Percentiles rank a stretch among this genome's conserved stretches.
phyloP scores from a whole-genome alignment of 352 stramenopile species.

The Phytophthora sp. region DNA sequence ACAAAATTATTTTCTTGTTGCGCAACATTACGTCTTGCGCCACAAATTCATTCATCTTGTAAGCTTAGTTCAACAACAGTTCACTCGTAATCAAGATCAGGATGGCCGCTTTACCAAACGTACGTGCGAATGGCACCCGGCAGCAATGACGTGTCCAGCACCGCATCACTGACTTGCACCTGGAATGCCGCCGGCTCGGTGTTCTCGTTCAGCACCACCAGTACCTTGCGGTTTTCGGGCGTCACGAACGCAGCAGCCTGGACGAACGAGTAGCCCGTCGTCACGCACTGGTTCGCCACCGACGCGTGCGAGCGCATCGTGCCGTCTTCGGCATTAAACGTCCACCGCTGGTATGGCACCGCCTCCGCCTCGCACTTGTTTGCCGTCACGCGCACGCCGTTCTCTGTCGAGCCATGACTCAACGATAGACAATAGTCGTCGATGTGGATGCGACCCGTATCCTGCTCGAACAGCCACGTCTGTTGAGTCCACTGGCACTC shows the following conservation, averaged over 20 bases:
- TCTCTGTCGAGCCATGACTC: conserved; percentile 55
- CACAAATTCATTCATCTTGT: no score
- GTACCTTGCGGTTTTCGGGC: conserved; percentile 67
- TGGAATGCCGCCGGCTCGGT: conserved; percentile 71
- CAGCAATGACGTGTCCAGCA: conserved; percentile 39
- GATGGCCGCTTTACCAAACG: conserved; percentile 33
- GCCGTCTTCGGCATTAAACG: conserved; percentile 48
- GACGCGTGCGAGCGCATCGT: conserved; percentile 49
- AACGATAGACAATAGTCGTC: conserved; percentile 62
- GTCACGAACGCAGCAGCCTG: conserved; percentile 73
- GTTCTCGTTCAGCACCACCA: conserved; percentile 85
- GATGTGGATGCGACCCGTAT: conserved; percentile 47
- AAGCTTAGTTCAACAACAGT: no score
- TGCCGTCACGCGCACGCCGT: conserved; percentile 52
- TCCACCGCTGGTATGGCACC: conserved; percentile 54
- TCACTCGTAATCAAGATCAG: no score
- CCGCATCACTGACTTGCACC: conserved; percentile 48
- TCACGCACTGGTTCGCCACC: conserved; percentile 50
- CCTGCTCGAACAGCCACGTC: conserved; percentile 63
- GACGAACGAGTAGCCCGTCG: conserved; percentile 76
- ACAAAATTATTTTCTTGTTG: no score
- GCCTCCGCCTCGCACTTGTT: conserved; percentile 41
- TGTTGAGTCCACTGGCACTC: conserved; percentile 69
- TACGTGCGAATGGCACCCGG: conserved; percentile 65
- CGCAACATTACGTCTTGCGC: no score